Evolutionary conservation across 2,329 filamentous ascomycete species (phyloP).

Genomic region (Coniella vitis): DNA sequence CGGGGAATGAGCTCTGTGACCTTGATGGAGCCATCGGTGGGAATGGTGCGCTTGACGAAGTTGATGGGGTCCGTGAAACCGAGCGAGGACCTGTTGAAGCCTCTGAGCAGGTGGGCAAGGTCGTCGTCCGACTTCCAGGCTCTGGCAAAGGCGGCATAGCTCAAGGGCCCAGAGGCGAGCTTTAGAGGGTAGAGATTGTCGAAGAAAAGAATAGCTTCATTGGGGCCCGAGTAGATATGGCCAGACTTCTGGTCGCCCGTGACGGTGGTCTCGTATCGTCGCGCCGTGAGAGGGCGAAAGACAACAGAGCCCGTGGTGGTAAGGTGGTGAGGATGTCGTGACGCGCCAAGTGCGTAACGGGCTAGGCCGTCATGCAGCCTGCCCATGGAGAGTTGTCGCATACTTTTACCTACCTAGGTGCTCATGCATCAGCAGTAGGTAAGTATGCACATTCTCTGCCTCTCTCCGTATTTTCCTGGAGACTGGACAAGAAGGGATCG

Average conservation of each 20-base stretch:
- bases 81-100: constrained; percentile 45
- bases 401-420: background rate
- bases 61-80: constrained; percentile 45
- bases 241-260: constrained; percentile 63
- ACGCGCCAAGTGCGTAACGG: background rate
- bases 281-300: background rate
- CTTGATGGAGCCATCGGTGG: constrained; percentile 45
- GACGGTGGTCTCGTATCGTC: constrained; percentile 35
- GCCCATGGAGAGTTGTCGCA: too few species aligned
- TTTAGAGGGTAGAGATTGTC: constrained; percentile 85
- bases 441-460: too few species aligned
- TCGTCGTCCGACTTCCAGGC: constrained; percentile 44
- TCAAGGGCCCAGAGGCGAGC: constrained; percentile 35
- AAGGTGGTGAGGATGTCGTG: background rate
- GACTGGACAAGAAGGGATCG: too few species aligned
- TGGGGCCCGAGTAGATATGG: constrained; percentile 68
- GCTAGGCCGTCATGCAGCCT: too few species aligned
- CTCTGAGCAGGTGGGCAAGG: constrained; percentile 42
- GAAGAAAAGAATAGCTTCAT: constrained; percentile 83
- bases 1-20: constrained; percentile 78
- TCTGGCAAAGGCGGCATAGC: constrained; percentile 33
- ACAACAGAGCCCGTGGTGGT: background rate
- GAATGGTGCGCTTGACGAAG: constrained; percentile 56
- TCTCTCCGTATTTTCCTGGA: too few species aligned
- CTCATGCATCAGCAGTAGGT: constrained; percentile 7